Conservation (phyloP, 2,329 filamentous ascomycete species). For the Aspergillus sp. region DNA sequence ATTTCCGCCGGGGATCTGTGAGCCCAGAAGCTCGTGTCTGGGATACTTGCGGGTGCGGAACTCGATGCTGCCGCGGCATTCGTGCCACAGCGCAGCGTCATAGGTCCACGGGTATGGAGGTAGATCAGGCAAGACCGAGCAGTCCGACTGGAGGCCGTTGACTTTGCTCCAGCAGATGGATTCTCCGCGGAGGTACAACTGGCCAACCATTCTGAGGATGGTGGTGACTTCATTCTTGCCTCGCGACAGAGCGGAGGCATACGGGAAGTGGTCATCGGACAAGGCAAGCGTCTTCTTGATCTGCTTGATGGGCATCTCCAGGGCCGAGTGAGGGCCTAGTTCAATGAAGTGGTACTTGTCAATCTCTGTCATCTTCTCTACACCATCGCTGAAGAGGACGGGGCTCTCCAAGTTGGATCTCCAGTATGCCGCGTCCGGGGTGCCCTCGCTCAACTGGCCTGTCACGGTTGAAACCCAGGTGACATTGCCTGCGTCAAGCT, state of each 20-base stretch:
- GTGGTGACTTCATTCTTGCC: too few species aligned
- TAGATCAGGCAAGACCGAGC: too few species aligned
- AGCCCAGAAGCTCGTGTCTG: constrained; percentile 28
- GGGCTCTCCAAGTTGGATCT: constrained; percentile 8
- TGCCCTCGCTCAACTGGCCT: too few species aligned
- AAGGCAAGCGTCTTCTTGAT: not conserved
- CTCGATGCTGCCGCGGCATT: constrained; percentile 17
- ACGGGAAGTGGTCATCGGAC: too few species aligned
- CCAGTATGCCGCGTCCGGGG: constrained; percentile 3
- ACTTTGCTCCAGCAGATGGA: too few species aligned
- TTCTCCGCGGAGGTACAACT: too few species aligned
- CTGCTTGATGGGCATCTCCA: constrained; percentile 7
- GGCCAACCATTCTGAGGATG: too few species aligned
- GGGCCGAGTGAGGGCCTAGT: constrained; percentile 12
- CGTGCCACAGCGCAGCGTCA: not conserved
- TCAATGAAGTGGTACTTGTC: not conserved
- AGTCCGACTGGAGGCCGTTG: too few species aligned
- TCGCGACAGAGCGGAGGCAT: too few species aligned
- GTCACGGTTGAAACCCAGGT: too few species aligned
- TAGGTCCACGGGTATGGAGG: constrained; percentile 20
- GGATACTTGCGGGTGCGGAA: constrained; percentile 10
- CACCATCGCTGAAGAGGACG: constrained; percentile 4
- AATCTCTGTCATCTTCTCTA: not conserved
- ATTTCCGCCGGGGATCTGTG: constrained; percentile 26
- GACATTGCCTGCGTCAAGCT: too few species aligned